A percentile compares a stretch with the other conserved stretches of the same genome.
phyloP scores from a whole-genome alignment of 768 basidiomycete genomes.

The Omphalotus guepiniiformis region DNA sequence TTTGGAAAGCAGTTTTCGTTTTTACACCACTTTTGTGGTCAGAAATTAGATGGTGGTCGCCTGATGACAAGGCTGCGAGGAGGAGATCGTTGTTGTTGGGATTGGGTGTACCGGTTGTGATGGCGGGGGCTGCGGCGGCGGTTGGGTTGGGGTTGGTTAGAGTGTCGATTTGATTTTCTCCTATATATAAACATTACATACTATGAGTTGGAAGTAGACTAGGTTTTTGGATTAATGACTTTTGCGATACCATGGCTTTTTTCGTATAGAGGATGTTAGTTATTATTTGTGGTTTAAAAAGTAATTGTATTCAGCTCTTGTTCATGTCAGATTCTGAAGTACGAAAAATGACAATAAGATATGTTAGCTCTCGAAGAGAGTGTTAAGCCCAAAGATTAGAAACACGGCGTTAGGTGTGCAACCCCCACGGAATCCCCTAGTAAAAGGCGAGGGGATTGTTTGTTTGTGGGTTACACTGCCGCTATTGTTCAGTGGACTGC shows the following conservation, averaged over 20 bases:
- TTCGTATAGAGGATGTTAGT: no score
- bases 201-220: no score
- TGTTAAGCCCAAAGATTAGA: not conserved
- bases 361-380: slow-evolving; percentile 1
- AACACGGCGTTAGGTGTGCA: not conserved
- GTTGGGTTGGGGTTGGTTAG: no score
- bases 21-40: slow-evolving; percentile 86
- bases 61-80: slow-evolving; percentile 2
- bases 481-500: no score
- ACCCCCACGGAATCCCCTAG: slow-evolving; percentile 48
- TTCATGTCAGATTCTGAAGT: no score
- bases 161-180: no score
- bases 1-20: slow-evolving; percentile 90
- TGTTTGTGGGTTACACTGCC: slow-evolving; percentile 43
- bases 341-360: not conserved
- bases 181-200: no score
- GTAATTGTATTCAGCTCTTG: no score
- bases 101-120: not conserved
- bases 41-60: slow-evolving; percentile 66
- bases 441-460: slow-evolving; percentile 56
- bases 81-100: not conserved
- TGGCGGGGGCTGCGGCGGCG: no score
- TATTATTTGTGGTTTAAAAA: no score
- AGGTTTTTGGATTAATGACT: no score
- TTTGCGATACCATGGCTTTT: no score